Conservation (phyloP, 768 basidiomycete species). For the Tephrocybe sp. region DNA sequence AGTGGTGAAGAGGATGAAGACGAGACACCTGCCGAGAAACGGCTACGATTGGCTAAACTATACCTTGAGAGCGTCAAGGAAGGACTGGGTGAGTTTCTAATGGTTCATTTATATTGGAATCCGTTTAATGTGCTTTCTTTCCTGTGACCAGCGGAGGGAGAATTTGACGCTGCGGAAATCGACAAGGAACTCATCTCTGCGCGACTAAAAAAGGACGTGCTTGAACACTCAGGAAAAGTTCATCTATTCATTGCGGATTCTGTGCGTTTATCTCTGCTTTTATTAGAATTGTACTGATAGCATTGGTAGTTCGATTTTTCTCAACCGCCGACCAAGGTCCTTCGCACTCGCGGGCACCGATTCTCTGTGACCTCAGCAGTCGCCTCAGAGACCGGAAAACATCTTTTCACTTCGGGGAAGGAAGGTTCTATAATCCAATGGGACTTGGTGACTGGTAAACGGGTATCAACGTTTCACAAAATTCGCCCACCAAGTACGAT, state of each 20-base stretch:
- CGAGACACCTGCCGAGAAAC: constrained; percentile 92
- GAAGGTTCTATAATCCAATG: constrained; percentile 89
- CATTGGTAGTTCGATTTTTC: constrained; percentile 54
- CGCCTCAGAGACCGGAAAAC: constrained; percentile 65
- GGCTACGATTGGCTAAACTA: constrained; percentile 84
- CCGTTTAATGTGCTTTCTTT: neutral
- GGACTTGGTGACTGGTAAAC: constrained; percentile 67
- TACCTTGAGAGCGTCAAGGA: constrained; percentile 86
- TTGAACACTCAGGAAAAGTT: constrained; percentile 85
- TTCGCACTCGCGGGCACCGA: constrained; percentile 72
- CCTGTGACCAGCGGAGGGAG: constrained; percentile 72
- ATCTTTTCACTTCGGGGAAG: constrained; percentile 88
- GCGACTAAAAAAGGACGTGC: constrained; percentile 86
- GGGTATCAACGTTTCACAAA: constrained; percentile 59
- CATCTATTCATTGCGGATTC: constrained; percentile 77
- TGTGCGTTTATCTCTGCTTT: constrained; percentile 37
- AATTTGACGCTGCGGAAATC: constrained; percentile 93
- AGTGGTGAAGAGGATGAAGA: constrained; percentile 83
- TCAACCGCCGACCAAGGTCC: constrained; percentile 39
- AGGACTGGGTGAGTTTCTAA: constrained; percentile 51
- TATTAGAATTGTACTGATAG: neutral
- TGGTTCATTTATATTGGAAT: neutral
- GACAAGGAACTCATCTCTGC: constrained; percentile 91
- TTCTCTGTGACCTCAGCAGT: constrained; percentile 81
- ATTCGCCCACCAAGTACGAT: constrained; percentile 38